Conservation (phyloP, 129 eudicot species). For the Pittosporum tobira region DNA sequence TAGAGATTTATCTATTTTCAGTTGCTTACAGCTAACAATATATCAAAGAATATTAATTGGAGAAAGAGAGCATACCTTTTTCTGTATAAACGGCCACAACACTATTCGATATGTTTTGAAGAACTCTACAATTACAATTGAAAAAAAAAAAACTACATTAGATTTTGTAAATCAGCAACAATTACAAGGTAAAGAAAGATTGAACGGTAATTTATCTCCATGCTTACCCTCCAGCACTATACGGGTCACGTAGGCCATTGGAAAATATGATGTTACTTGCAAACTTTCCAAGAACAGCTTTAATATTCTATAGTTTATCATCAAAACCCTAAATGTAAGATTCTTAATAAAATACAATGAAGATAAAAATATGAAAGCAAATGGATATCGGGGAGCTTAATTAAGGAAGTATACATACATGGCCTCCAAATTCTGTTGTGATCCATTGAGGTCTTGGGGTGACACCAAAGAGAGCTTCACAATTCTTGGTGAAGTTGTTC, state of each 20-base stretch:
- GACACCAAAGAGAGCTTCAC: constrained; percentile 24
- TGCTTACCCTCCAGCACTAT: constrained; percentile 36
- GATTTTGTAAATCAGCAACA: background rate
- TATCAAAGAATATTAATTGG: too few relatives aligned
- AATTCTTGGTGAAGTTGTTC: constrained; percentile 14
- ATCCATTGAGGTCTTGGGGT: constrained; percentile 34
- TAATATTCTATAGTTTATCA: constrained; percentile 19
- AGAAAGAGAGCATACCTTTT: constrained; percentile 2
- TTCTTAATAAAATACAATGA: too few relatives aligned
- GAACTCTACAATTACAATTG: constrained; percentile 2
- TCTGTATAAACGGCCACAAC: constrained; percentile 15
- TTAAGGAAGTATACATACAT: constrained; percentile 16
- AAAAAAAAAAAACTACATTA: background rate
- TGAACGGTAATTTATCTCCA: background rate
- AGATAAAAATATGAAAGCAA: background rate
- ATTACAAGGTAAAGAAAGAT: background rate
- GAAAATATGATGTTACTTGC: constrained; percentile 41
- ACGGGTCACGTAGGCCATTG: constrained; percentile 32
- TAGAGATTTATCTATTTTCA: too few relatives aligned
- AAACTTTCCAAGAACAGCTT: constrained; percentile 27
- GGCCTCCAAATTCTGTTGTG: constrained; percentile 34
- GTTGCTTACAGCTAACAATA: too few relatives aligned
- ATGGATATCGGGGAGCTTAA: too few relatives aligned
- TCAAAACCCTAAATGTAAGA: background rate
- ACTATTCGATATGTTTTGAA: constrained; percentile 26